Evolutionary conservation across 2,329 filamentous ascomycete species (phyloP).

Genomic region (Metarhizium album): DNA sequence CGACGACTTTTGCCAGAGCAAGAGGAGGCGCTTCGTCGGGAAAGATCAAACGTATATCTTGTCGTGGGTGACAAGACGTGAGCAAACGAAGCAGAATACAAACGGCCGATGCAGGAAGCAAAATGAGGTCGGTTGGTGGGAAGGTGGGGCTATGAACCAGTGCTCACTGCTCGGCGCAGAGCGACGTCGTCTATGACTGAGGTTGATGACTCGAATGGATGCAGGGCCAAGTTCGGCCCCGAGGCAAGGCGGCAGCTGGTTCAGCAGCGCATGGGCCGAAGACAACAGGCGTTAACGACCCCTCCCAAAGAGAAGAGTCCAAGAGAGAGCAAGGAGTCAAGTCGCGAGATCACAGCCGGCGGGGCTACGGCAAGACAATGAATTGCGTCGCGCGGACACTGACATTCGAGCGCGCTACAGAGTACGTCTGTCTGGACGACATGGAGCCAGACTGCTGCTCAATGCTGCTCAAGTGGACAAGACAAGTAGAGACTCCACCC

Average conservation of each 20-base stretch:
- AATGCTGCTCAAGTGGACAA: no score
- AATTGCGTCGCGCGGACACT: constrained; percentile 1
- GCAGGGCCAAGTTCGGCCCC: background rate
- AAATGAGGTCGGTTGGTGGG: constrained; percentile 2
- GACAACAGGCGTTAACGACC: background rate
- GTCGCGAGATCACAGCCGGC: background rate
- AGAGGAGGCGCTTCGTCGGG: background rate
- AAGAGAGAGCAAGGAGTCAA: background rate
- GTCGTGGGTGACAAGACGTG: background rate
- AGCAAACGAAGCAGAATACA: constrained; percentile 1
- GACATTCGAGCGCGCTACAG: background rate
- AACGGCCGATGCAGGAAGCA: background rate
- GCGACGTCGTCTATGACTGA: background rate
- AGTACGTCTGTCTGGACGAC: background rate
- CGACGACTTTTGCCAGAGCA: background rate
- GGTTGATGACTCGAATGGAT: background rate
- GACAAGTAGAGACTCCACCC: constrained; percentile 8
- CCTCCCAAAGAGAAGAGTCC: background rate
- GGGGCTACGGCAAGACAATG: constrained; percentile 1
- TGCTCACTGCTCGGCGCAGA: background rate
- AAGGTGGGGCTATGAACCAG: constrained; percentile 3
- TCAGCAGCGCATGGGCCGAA: background rate
- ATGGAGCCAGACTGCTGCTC: no score
- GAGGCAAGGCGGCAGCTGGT: background rate
- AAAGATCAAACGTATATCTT: background rate